Conservation (phyloP, 2,329 filamentous ascomycete genomes). For the Penicillium aurantiogriseum region DNA sequence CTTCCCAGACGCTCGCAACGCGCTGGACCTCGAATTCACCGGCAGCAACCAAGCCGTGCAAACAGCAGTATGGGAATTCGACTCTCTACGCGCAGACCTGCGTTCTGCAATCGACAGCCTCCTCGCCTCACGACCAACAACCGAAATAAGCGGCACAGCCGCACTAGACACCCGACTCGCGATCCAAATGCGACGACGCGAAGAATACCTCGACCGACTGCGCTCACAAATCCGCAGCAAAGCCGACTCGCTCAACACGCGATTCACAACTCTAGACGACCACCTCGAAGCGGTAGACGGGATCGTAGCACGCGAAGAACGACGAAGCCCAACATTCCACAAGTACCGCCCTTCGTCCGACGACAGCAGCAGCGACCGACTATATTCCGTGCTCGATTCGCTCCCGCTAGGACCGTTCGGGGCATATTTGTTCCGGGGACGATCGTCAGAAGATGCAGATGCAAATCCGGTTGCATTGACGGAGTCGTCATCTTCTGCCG, state of each 20-base stretch:
- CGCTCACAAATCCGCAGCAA: conserved; percentile 35
- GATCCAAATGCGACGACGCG: conserved; percentile 32
- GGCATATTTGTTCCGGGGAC: conserved; percentile 4
- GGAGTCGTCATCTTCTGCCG: conserved; percentile 12
- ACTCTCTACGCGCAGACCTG: conserved; percentile 37
- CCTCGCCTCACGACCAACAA: conserved; percentile 23
- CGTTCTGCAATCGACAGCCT: conserved; percentile 38
- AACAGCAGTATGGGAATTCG: conserved; percentile 35
- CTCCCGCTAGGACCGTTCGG: conserved; percentile 11
- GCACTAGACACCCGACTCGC: conserved; percentile 30
- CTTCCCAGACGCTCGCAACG: conserved; percentile 32
- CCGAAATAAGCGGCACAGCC: conserved; percentile 14
- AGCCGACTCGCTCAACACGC: conserved; percentile 29
- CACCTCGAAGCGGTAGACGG: conserved; percentile 36
- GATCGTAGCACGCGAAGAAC: conserved; percentile 30
- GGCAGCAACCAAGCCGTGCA: conserved; percentile 35
- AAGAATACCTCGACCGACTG: conserved; percentile 35
- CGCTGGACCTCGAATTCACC: conserved; percentile 40
- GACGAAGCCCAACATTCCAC: not conserved
- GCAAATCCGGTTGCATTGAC: not conserved
- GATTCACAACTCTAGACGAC: conserved; percentile 36
- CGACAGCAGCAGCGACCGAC: conserved; percentile 2
- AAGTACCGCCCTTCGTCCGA: not conserved
- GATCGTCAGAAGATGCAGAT: conserved; percentile 13
- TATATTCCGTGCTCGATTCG: conserved; percentile 16